Percentiles rank a stretch among this genome's conserved stretches.
These are phyloP conservation scores for Suillus hirtellus DNA, from an alignment of 768 basidiomycete genomes.

Conservation along the genomic window DNA sequence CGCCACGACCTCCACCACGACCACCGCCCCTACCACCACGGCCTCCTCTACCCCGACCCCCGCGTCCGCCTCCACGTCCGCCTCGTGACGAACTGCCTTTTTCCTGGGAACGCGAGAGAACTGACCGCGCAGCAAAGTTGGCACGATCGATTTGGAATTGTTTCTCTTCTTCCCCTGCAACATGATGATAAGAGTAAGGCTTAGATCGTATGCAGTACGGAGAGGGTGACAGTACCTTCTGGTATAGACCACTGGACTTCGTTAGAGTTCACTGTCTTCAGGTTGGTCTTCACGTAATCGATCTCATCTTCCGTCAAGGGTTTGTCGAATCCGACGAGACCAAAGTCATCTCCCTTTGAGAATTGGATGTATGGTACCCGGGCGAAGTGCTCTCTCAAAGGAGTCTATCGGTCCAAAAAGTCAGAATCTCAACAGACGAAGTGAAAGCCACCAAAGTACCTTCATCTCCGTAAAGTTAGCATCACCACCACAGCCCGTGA, in stretches of 20 bases:
- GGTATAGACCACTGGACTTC: constrained; percentile 66
- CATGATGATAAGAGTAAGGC: constrained; percentile 8
- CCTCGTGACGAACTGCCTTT: constrained; percentile 42
- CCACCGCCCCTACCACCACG: constrained; percentile 36
- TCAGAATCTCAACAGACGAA: constrained; percentile 7
- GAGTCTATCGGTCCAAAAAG: constrained; percentile 30
- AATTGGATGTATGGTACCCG: constrained; percentile 51
- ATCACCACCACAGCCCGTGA: constrained; percentile 52
- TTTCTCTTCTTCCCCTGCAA: constrained; percentile 69
- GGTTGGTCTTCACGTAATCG: constrained; percentile 60
- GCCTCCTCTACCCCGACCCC: constrained; percentile 35
- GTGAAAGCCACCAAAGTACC: constrained; percentile 24
- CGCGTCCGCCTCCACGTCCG: constrained; percentile 44
- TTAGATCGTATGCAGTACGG: background rate
- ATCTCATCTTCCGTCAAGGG: constrained; percentile 72
- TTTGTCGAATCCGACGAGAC: constrained; percentile 60
- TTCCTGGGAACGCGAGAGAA: constrained; percentile 40
- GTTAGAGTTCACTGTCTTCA: constrained; percentile 65
- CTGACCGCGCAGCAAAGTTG: constrained; percentile 59
- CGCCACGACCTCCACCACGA: constrained; percentile 29
- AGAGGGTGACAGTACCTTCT: constrained; percentile 43
- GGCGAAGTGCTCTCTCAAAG: constrained; percentile 48
- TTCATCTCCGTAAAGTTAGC: constrained; percentile 68
- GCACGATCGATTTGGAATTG: constrained; percentile 75
- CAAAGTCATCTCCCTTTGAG: constrained; percentile 44